Evolutionary conservation across 192 early-diverging fungal genomes (phyloP).

Genomic region (Funneliformis geosporum): DNA sequence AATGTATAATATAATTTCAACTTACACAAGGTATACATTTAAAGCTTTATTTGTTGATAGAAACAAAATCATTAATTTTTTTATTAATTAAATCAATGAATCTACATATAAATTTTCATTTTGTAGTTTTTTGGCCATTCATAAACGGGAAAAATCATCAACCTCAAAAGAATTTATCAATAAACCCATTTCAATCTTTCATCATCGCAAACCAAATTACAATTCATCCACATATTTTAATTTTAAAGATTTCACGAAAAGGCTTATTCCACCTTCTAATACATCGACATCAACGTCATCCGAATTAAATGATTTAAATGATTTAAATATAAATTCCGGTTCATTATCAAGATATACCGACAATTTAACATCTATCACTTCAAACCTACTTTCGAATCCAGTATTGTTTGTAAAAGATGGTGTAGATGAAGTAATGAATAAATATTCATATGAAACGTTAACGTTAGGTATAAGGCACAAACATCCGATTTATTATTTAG

Average conservation of each 20-base stretch:
- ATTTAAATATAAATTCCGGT: not conserved
- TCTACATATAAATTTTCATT: not conserved
- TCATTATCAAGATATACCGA: not conserved
- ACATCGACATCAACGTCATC: not conserved
- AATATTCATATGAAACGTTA: not conserved
- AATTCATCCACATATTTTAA: not conserved
- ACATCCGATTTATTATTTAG: not conserved
- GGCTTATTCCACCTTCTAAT: not conserved
- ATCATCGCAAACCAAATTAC: not conserved
- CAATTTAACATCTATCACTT: not conserved
- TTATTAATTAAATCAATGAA: not conserved
- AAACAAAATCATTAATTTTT: too few species aligned
- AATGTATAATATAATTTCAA: not conserved
- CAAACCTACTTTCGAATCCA: not conserved
- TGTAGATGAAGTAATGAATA: not conserved
- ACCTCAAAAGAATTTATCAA: not conserved
- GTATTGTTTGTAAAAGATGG: not conserved
- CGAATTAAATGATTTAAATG: not conserved
- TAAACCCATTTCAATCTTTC: not conserved
- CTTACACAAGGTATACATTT: not conserved
- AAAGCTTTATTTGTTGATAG: too few species aligned
- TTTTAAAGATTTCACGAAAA: not conserved
- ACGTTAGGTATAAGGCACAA: not conserved
- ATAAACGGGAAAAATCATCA: not conserved
- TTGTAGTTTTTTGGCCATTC: not conserved